Evolutionary conservation across 1,284 basidiomycete genomes (phyloP), one percentile per base, ranked within the genome.

Genomic region (Retiboletus flavoniger): DNA sequence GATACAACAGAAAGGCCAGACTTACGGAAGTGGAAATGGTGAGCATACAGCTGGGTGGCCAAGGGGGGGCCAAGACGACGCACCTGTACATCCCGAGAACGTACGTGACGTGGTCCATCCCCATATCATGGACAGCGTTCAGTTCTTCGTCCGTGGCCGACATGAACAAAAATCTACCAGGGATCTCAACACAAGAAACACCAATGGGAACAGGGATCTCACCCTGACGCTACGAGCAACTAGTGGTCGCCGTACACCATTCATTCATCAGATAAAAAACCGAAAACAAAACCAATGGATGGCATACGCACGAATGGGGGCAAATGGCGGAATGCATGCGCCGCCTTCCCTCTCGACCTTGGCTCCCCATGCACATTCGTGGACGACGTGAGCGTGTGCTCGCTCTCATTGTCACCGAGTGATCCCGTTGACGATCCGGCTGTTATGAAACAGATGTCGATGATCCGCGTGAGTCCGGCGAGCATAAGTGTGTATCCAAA

Each of bases 61-160:
- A 21, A 16, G 19, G 16, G 38, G 7, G 13, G 7, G 2, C 4
- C 4, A 28, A 40, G 21, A 48, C 2, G 19, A 49, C 39, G 24
- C 8, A 64, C 83, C 89, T 93, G 72, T 89, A 91, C 78, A 92
- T 86, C 65, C 90, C 86, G 8, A 95, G 75, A 41, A 89, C 79
- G 64, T 95, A 95, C 0, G 92, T 91, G 59, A 95, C 91, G 66
- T 95, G 91, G 67, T 95, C 93, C 82, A 94, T 88, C 47, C 81
- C 87, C 32, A 77, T 75, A 24, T 80, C 80, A 61, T 90, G 78
- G 13, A 87, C 82, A 58, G 79, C 87, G 32, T 78, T 65, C 39
- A 95, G 75, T 68, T 95, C 91, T 73, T 97, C 93, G 68, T 96
- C 92, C 0, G 94, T 96, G 0, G 87, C 93, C 13, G 89, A 90